Conservation (phyloP, 2,329 filamentous ascomycete species). For the Alternaria arbusti region DNA sequence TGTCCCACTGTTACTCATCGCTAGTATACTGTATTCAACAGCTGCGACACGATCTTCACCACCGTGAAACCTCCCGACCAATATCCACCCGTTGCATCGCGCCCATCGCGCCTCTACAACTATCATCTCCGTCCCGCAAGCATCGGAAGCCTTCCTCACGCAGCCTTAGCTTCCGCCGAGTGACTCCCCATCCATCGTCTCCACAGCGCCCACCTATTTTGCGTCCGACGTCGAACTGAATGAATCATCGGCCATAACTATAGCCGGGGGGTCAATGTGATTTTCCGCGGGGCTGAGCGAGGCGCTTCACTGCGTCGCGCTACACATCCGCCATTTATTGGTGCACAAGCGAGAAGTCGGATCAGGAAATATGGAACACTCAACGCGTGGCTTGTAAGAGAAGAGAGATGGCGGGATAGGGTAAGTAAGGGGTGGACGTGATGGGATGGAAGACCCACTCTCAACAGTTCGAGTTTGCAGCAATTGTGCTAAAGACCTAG, state of each 20-base stretch:
- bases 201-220: not conserved
- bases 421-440: not conserved
- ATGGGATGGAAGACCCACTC: conserved; percentile 17
- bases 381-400: not conserved
- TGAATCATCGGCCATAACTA: not conserved
- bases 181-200: not conserved
- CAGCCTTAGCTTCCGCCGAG: conserved; percentile 8
- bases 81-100: not conserved
- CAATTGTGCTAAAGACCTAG: not conserved
- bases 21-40: not conserved
- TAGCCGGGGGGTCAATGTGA: not conserved
- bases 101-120: not conserved
- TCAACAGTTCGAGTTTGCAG: conserved; percentile 25
- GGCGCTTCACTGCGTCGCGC: not conserved
- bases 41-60: not conserved
- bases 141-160: conserved; percentile 5
- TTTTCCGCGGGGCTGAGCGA: not conserved
- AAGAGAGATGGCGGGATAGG: not conserved
- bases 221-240: not conserved
- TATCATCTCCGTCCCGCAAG: not conserved
- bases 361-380: not conserved
- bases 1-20: not conserved
- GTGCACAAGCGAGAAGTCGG: not conserved
- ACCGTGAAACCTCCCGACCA: not conserved
- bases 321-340: not conserved